These are phyloP conservation scores for Lentinula aciculospora DNA, from an alignment of 768 basidiomycete species.

Conservation along the genomic window DNA sequence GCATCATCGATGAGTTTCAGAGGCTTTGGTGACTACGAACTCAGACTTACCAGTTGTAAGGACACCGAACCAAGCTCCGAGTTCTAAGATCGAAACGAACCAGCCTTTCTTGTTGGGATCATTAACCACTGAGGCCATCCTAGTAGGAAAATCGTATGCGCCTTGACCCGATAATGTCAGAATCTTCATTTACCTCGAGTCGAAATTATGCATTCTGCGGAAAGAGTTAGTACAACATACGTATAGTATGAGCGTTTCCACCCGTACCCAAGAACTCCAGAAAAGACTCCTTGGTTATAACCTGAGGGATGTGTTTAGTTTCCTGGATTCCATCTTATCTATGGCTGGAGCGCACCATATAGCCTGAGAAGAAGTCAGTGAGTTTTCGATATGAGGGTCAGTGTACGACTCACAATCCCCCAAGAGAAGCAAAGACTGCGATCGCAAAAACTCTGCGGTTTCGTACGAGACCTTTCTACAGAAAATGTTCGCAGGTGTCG, in stretches of 20 bases:
- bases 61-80: constrained; percentile 74
- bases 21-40: neutral
- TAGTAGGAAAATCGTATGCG: constrained; percentile 6
- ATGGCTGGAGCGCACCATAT: constrained; percentile 41
- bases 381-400: neutral
- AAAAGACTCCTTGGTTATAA: constrained; percentile 77
- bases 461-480: constrained; percentile 55
- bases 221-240: neutral
- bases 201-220: constrained; percentile 44
- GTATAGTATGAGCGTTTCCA: neutral
- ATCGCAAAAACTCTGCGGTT: constrained; percentile 64
- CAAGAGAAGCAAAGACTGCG: constrained; percentile 74
- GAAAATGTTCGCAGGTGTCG: neutral
- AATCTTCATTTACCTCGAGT: constrained; percentile 19
- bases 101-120: constrained; percentile 57
- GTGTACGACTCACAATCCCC: constrained; percentile 55
- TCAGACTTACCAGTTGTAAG: constrained; percentile 48
- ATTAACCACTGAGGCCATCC: constrained; percentile 52
- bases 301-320: constrained; percentile 26
- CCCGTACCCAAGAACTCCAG: constrained; percentile 59
- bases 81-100: constrained; percentile 69
- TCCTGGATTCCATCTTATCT: too few species aligned
- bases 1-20: neutral
- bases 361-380: constrained; percentile 32
- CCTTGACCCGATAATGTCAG: neutral